Evolutionary conservation across 176 grass and related monocot genomes (phyloP).

Genomic region (Carex kokanica): DNA sequence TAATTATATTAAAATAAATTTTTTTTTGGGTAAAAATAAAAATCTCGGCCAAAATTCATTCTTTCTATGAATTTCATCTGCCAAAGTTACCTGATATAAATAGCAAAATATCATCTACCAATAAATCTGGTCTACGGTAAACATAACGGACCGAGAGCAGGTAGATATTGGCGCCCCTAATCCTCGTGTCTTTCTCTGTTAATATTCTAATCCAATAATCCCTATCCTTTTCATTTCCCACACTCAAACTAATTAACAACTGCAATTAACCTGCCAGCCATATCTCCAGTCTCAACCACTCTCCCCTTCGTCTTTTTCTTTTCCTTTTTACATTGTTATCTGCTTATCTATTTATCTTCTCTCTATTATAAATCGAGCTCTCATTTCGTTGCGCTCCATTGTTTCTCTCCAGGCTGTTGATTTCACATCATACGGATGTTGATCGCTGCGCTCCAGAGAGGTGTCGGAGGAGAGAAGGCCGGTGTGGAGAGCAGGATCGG

Average conservation of each 20-base stretch:
- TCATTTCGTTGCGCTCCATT: background rate
- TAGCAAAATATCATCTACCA: background rate
- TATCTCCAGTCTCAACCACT: background rate
- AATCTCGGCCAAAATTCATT: background rate
- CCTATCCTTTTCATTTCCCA: slow-evolving; percentile 18
- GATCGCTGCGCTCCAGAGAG: slow-evolving; percentile 14
- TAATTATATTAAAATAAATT: no score
- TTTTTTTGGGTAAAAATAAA: no score
- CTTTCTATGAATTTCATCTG: background rate
- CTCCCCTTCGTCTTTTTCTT: background rate
- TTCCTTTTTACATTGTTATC: slow-evolving; percentile 14
- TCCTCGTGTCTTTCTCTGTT: background rate
- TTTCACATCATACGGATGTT: background rate
- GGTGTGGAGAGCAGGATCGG: slow-evolving; percentile 2
- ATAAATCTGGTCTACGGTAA: background rate
- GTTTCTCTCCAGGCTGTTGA: background rate
- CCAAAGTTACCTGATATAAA: background rate
- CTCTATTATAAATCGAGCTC: background rate
- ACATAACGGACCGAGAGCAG: background rate
- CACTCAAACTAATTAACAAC: slow-evolving; percentile 29
- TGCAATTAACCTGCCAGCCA: slow-evolving; percentile 18
- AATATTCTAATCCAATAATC: background rate
- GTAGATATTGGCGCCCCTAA: background rate
- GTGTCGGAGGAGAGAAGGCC: background rate
- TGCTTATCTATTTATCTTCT: slow-evolving; percentile 6